Conservation (phyloP, 2,329 filamentous ascomycete genomes). For the Celoporthe dispersa region DNA sequence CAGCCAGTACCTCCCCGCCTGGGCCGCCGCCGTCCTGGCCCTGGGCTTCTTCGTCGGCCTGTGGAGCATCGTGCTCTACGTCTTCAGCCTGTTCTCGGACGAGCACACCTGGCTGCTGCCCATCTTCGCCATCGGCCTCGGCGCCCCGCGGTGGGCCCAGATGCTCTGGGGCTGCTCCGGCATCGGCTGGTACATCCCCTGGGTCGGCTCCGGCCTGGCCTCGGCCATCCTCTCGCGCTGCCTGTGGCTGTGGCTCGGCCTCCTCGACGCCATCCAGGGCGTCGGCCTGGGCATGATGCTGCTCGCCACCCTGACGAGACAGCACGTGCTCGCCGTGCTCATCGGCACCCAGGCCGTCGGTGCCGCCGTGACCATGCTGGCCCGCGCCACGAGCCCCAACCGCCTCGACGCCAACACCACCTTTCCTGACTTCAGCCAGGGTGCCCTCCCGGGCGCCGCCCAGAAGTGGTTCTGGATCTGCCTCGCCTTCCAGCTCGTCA, state of each 20-base stretch:
- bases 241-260: slow-evolving; percentile 70
- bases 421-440: slow-evolving; percentile 64
- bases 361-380: slow-evolving; percentile 62
- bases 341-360: slow-evolving; percentile 66
- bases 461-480: slow-evolving; percentile 66
- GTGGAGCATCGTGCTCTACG: slow-evolving; percentile 58
- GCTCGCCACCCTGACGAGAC: slow-evolving; percentile 65
- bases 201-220: slow-evolving; percentile 58
- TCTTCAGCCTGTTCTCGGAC: slow-evolving; percentile 59
- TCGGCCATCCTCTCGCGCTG: slow-evolving; percentile 60
- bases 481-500: slow-evolving; percentile 58
- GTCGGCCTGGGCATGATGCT: slow-evolving; percentile 72
- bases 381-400: slow-evolving; percentile 64
- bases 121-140: slow-evolving; percentile 69
- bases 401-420: slow-evolving; percentile 63
- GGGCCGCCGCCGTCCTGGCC: slow-evolving; percentile 61
- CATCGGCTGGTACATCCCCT: slow-evolving; percentile 65
- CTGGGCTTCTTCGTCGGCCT: slow-evolving; percentile 58
- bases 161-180: slow-evolving; percentile 68
- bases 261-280: slow-evolving; percentile 67
- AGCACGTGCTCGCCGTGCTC: slow-evolving; percentile 67
- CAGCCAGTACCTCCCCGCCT: slow-evolving; percentile 58
- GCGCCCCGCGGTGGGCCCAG: slow-evolving; percentile 69
- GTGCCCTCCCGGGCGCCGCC: slow-evolving; percentile 49
- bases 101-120: slow-evolving; percentile 71